These are phyloP conservation scores for Ophiostoma sp. DNA, from an alignment of 2,329 filamentous ascomycete genomes.

Conservation along the genomic window DNA sequence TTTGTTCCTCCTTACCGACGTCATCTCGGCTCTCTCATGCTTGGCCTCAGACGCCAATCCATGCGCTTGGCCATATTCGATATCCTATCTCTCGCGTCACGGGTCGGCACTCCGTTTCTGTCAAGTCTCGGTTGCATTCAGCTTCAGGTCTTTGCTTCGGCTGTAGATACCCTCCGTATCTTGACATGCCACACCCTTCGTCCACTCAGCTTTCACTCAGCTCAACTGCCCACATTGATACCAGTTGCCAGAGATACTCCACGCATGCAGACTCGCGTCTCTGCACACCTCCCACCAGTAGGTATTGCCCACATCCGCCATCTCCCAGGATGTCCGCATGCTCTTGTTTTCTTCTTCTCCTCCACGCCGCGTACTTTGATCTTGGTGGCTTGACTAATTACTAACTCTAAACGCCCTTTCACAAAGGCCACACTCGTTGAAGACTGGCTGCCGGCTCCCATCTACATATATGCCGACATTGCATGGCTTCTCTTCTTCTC, in stretches of 20 bases:
- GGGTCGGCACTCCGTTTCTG: not conserved
- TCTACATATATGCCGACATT: not conserved
- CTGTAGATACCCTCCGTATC: not conserved
- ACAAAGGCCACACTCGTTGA: not conserved
- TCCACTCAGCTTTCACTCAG: too few relatives aligned
- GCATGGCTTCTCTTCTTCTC: too few relatives aligned
- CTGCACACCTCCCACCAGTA: not conserved
- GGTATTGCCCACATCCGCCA: not conserved
- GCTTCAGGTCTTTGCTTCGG: not conserved
- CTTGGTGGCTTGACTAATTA: not conserved
- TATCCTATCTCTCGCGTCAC: not conserved
- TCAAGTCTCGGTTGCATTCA: not conserved
- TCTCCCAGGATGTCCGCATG: not conserved
- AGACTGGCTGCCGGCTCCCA: not conserved
- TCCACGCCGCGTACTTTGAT: not conserved
- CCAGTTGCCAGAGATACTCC: not conserved
- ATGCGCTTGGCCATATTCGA: not conserved
- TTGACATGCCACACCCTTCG: not conserved
- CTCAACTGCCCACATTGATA: too few relatives aligned
- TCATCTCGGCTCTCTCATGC: not conserved
- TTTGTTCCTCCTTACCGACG: not conserved
- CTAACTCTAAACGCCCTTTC: not conserved
- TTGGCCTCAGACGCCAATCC: not conserved
- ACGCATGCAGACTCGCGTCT: not conserved
- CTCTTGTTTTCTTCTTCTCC: not conserved